Base-by-base conservation (phyloP, 2,329 filamentous ascomycete species). In the Teratosphaeria viscida region DNA sequence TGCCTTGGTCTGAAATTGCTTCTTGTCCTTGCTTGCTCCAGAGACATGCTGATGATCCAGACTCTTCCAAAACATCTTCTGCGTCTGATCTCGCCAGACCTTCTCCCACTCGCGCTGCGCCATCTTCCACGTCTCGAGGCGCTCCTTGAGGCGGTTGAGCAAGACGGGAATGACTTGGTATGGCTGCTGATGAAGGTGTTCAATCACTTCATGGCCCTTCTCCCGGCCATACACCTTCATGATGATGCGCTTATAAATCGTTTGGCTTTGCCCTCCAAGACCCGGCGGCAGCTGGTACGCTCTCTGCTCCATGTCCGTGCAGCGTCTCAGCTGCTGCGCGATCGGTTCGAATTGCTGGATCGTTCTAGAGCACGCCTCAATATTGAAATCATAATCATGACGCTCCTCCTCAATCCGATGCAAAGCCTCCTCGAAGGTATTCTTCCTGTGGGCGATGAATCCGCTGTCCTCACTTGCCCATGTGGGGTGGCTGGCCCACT, bases 401-500 rank as follows among this genome's bases (percentile, higher is more conserved):
- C 94, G 88, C 73, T 99, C 94, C 74, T 99, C 94, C 74, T 99
- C 94, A 62, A 99, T 96, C 23, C 94, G 83, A 71, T 99, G 94
- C 8, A 99, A 83, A 35, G 89, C 89, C 74, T 99, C 94, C 73
- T 99, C 94, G 64, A 88, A 95, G 58, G 88, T 85, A 68, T 99
- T 99, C 82, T 99, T 99, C 63, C 92, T 85, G 75, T 99, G 94
- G 12, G 94, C 94, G 61, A 99, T 92, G 68, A 99, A 99, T 0
- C 94, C 94, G 53, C 90, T 95, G 71, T 99, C 94, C 74, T 99
- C 94, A 0, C 92, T 97, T 1, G 92, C 94, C 94, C 94, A 99
- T 0, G 94, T 99, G 3, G 94, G 94, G 75, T 99, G 94, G 29
- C 92, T 97, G 1, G 94, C 94, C 94, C 94, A 99, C 66, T 96